phyloP scores from a whole-genome alignment of 257 asterid genomes.

The Solanum appendiculatum region DNA sequence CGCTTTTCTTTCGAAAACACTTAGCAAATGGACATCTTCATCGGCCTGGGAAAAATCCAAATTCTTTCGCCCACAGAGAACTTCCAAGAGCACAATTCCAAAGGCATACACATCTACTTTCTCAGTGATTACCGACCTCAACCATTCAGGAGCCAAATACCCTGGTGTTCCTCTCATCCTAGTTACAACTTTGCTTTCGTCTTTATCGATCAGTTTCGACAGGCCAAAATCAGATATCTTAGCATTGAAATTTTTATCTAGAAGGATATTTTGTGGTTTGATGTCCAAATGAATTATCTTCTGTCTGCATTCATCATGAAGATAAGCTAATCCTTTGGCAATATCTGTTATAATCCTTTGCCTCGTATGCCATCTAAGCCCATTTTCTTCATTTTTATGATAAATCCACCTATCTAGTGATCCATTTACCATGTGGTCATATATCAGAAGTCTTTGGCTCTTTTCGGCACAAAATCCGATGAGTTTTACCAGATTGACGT shows the following conservation, averaged over 20 bases:
- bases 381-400: neutral
- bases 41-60: constrained; percentile 4
- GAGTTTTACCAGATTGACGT: constrained; percentile 13
- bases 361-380: constrained; percentile 4
- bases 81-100: constrained; percentile 14
- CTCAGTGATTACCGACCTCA: constrained; percentile 9
- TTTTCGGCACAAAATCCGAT: constrained; percentile 5
- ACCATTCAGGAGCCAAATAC: constrained; percentile 19
- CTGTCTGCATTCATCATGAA: constrained; percentile 17
- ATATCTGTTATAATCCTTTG: constrained; percentile 7
- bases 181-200: constrained; percentile 11
- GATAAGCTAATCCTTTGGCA: constrained; percentile 19
- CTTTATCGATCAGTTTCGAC: constrained; percentile 13
- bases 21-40: constrained; percentile 7
- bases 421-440: constrained; percentile 13
- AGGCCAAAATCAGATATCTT: constrained; percentile 17
- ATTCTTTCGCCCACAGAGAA: constrained; percentile 14
- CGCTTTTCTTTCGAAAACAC: constrained; percentile 1
- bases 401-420: constrained; percentile 18
- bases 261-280: constrained; percentile 21
- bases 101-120: constrained; percentile 16
- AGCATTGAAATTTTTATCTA: constrained; percentile 17
- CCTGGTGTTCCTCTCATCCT: constrained; percentile 22
- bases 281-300: constrained; percentile 22
- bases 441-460: constrained; percentile 9